Percentiles rank a stretch among this genome's conserved stretches.
Evolutionary conservation across 78 protist genomes (phyloP).

Genomic region (Salpingoeca rosetta): DNA sequence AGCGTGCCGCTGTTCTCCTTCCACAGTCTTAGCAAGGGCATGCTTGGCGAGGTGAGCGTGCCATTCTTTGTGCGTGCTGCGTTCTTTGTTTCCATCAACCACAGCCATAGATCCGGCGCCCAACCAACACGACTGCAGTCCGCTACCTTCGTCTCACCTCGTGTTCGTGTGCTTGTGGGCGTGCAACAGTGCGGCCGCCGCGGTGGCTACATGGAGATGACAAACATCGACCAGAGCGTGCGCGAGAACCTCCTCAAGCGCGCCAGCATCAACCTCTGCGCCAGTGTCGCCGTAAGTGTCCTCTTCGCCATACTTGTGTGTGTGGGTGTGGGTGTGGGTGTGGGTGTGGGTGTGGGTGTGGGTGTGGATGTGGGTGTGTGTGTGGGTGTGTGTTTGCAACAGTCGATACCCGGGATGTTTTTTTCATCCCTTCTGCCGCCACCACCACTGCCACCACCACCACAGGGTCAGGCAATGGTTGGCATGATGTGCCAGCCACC

Average conservation of each 20-base stretch:
- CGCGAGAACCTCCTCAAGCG: not conserved
- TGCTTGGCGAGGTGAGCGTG: conserved; percentile 82
- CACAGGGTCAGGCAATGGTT: conserved; percentile 79
- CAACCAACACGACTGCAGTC: too few relatives aligned
- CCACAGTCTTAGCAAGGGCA: conserved; percentile 95
- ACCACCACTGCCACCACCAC: too few relatives aligned
- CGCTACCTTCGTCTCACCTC: too few relatives aligned
- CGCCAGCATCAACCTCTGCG: not conserved
- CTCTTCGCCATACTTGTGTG: not conserved
- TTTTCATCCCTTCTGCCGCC: too few relatives aligned
- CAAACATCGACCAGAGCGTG: conserved; percentile 24
- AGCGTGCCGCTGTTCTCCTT: conserved; percentile 77
- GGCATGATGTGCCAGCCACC: conserved; percentile 89
- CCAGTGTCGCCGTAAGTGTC: not conserved
- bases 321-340: not conserved
- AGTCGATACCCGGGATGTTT: too few relatives aligned
- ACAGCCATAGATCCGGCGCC: not conserved
- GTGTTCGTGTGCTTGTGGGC: not conserved
- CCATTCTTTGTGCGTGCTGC: conserved; percentile 27
- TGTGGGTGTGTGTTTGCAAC: not conserved
- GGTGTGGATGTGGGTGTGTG: not conserved
- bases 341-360: not conserved
- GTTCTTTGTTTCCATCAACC: too few relatives aligned
- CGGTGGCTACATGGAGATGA: conserved; percentile 90
- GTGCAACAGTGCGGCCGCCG: conserved; percentile 72